These are phyloP conservation scores for Hura crepitans DNA, from an alignment of 441 rosid genomes.

Conservation along the genomic window DNA sequence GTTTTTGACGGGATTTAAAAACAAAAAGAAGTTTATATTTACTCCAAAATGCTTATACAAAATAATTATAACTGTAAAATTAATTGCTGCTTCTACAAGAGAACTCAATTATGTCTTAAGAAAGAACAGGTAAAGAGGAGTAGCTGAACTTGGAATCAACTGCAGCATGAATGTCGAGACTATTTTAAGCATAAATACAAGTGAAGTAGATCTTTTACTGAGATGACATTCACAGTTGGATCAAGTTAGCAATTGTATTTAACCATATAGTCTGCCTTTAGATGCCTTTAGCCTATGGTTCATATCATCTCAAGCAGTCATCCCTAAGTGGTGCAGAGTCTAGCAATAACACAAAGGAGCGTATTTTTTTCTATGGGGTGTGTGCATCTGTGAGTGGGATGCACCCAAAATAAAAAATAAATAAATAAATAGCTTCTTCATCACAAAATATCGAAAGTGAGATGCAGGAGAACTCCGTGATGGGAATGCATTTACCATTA, in stretches of 20 bases:
- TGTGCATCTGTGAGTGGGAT: neutral
- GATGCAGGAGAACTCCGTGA: neutral
- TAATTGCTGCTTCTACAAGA: neutral
- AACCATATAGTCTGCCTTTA: neutral
- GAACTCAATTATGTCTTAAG: neutral
- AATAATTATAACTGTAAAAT: neutral
- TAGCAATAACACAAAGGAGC: neutral
- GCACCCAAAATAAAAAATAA: too few species aligned
- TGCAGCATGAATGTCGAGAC: too few species aligned
- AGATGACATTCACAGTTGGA: neutral
- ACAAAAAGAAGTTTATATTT: neutral
- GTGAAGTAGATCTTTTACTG: neutral
- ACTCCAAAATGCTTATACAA: neutral
- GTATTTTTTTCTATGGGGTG: neutral
- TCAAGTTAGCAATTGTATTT: neutral
- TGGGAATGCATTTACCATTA: constrained; percentile 44
- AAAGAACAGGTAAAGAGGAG: neutral
- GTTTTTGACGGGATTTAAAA: neutral
- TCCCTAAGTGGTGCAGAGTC: too few species aligned
- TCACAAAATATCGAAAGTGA: neutral
- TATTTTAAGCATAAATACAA: neutral
- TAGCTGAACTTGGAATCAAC: neutral
- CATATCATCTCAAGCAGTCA: neutral
- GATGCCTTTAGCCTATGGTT: neutral
- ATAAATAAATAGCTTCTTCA: too few species aligned